Evolutionary conservation across 306 rosid species (phyloP), one percentile per base, ranked within the genome.

Genomic region (Adenanthera pavonina): DNA sequence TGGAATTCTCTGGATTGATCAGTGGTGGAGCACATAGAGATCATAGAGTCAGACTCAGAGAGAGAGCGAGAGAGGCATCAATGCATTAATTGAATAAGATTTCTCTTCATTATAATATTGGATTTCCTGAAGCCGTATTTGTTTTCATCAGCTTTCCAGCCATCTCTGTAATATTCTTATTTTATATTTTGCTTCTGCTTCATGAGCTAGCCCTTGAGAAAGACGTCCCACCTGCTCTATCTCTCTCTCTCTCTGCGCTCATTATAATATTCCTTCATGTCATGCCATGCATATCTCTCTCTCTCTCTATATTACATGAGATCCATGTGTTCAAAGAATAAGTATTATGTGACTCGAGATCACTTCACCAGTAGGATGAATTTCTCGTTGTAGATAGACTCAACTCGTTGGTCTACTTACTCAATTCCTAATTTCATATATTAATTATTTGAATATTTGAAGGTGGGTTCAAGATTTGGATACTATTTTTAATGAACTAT

Each of bases 1-100:
- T 80, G 78, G 80, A 82, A 75, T 75, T 86, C 65, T 59, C 36
- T 59, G 15, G 65, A 25, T 25, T 25, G 30, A 25, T 25, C 30
- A 25, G 30, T 25, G 30, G 30, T 25, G 30, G 30, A 25, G 30
- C 30, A 25, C 30, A 25, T 25, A 25, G 30, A 25, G 30, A 25
- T 25, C 30, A 25, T 25, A 25, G 30, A 17, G 25, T 6, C 10
- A 16, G 64, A 20, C 13, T 7, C 33, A 9, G 34, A 20, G 64
- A 20, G 14, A 8, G 15, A 20, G 30, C 4, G 4, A 12, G 52
- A 4, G 52, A 3, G 52, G 52, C 14, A 10, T 9, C 30, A 54
- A 15, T 59, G 80, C 53, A 76, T 78, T 70, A 46, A 66, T 43
- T 30, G 79, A 53, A 46, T 0, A 49, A 73, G n/a, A 85, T 81